Base-by-base conservation (phyloP, 2,329 filamentous ascomycete genomes). In the Talaromyces sp. region DNA sequence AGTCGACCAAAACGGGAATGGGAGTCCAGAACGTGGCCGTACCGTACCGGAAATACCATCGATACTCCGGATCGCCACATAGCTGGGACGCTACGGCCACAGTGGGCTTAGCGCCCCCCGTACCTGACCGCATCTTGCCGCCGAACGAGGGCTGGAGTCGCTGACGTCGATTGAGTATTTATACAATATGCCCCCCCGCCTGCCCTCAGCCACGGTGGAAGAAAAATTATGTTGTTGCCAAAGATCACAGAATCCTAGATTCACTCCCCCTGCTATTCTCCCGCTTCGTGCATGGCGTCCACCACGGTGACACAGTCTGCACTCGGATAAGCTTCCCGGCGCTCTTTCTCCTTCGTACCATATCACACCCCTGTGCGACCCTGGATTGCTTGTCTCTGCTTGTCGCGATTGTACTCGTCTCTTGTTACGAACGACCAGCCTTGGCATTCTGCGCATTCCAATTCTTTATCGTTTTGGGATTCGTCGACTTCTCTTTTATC, bases 81-180 rank as follows among this genome's bases (percentile, higher is more conserved):
- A 47, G 44, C 19, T 47, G 44, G 19, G 44, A 47, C 49, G 49
- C 49, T 53, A 53, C 25, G 25, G 19, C 15, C 49, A 3, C 15
- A 15, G 10, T 17, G 11, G 49, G 49, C 17, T 47, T 53, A 53
- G 49, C 49, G 17, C 49, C 49, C 49, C 49, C 60, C 60, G 60
- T 62, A 33, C 56, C 60, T 62, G 56, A 56, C 60, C 60, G 60
- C 57, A 62, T 59, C 56, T 59, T 62, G 60, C 60, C 60, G 60
- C 25, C 60, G 44, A 52, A 52, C 30, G 49, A 52, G 11, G n/a
- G 47, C 47, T 25, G 25, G 4, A 5, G 22, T 8, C 49, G 49
- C 49, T 53, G 49, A 53, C 49, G 49, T 53, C 49, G 49, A 8
- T 30, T 17, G 17, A 30, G 25, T 22, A 19, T 28, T 53, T 53